phyloP scores from a whole-genome alignment of 257 asterid genomes.

The Paulownia fortunei region DNA sequence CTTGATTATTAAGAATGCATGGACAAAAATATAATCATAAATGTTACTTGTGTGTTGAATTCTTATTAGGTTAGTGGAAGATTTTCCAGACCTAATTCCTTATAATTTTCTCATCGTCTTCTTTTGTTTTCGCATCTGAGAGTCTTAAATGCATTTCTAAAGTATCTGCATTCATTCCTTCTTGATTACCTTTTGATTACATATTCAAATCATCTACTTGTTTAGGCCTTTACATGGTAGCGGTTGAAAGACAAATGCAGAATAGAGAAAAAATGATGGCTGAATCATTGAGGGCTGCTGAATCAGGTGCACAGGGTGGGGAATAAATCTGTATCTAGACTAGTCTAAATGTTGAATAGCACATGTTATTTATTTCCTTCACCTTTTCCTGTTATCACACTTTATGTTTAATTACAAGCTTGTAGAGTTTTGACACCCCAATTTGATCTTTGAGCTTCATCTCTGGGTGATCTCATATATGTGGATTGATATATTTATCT shows the following conservation, averaged over 20 bases:
- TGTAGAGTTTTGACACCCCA: neutral
- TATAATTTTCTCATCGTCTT: neutral
- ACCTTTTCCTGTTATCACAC: neutral
- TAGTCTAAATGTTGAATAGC: neutral
- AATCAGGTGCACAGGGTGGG: constrained; percentile 48
- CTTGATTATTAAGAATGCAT: no score
- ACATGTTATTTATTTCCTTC: neutral
- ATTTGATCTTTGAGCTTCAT: constrained; percentile 2
- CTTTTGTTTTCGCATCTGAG: neutral
- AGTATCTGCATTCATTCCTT: neutral
- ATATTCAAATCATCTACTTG: constrained; percentile 6
- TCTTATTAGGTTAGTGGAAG: neutral
- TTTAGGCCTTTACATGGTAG: constrained; percentile 87
- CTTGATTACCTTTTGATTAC: neutral
- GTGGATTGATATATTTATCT: constrained; percentile 18
- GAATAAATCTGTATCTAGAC: constrained; percentile 35
- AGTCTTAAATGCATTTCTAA: neutral
- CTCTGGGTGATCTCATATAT: neutral
- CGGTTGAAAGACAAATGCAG: constrained; percentile 79
- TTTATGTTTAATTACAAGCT: neutral
- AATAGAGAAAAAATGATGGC: constrained; percentile 79
- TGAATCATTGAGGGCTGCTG: constrained; percentile 61
- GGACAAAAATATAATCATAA: no score
- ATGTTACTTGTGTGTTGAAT: neutral
- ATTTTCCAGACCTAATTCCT: neutral